Conservation (phyloP, 805 yeast species). For the Torulaspora quercuum region DNA sequence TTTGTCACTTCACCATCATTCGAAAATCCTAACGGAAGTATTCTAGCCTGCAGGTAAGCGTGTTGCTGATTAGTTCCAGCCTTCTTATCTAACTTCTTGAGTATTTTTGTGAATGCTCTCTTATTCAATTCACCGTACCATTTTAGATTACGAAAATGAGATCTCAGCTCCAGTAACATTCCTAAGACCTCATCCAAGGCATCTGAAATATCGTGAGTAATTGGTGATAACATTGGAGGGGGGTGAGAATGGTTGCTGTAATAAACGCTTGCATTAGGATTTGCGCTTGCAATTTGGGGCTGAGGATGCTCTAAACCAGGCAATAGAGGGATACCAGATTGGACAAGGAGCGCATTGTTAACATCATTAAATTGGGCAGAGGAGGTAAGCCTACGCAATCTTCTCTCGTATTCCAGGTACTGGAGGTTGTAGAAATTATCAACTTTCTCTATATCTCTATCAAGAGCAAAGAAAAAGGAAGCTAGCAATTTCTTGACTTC, state of each 20-base stretch:
- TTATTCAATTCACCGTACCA: slow-evolving; percentile 94
- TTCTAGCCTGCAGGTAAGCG: slow-evolving; percentile 60
- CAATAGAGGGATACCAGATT: slow-evolving; percentile 11
- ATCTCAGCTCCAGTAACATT: slow-evolving; percentile 70
- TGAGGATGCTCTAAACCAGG: slow-evolving; percentile 13
- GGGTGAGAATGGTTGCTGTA: neutral
- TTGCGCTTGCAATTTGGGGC: slow-evolving; percentile 6
- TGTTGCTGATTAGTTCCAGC: slow-evolving; percentile 56
- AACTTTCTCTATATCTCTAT: slow-evolving; percentile 76
- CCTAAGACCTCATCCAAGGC: slow-evolving; percentile 57
- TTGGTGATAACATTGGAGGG: slow-evolving; percentile 9
- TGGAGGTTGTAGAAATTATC: slow-evolving; percentile 74
- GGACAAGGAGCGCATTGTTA: slow-evolving; percentile 9
- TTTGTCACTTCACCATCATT: slow-evolving; percentile 59
- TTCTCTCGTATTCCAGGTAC: slow-evolving; percentile 66
- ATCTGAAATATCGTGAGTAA: slow-evolving; percentile 37
- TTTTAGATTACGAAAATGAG: slow-evolving; percentile 74
- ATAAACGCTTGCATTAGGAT: no score
- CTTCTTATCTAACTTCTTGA: slow-evolving; percentile 88
- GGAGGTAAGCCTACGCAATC: slow-evolving; percentile 50
- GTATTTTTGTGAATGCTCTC: slow-evolving; percentile 82
- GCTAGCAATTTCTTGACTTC: slow-evolving; percentile 49
- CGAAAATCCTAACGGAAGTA: slow-evolving; percentile 73
- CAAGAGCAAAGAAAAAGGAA: slow-evolving; percentile 71
- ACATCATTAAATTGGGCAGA: slow-evolving; percentile 31